Evolutionary conservation across 164 flowering plant genomes (phyloP), one percentile per base, ranked within the genome.

Genomic region (Saururus chinensis): DNA sequence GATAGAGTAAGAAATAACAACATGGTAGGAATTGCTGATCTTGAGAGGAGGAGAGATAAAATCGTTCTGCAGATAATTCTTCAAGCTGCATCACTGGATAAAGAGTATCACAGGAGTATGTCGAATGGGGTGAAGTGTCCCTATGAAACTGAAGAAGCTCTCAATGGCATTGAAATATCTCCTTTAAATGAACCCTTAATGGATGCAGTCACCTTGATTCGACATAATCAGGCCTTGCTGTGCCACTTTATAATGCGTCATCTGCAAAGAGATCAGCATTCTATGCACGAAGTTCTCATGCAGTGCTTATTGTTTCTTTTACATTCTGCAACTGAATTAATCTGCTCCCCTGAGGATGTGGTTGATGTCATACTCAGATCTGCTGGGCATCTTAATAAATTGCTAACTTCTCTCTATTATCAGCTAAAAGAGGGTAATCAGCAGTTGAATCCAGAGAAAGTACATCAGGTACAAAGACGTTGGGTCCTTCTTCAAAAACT

Each of bases 161-260:
- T 75, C 40, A 64, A 74, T 60, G 62, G 78, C 20, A 40, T 79
- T 59, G 70, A 75, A 62, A 71, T 86, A 66, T 81, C 85, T 49
- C 64, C 73, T 37, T 23, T 60, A 64, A 93, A 91, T 71, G 24
- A 64, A 48, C 56, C 71, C 17, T 77, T 72, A 71, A 76, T 80
- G 20, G 97, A 91, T 84, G 96, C 98, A 9, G 69, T 88, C 60
- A 88, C 98, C 67, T 72, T 91, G 71, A 86, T 86, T 74, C 80
- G 98, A 53, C 89, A 84, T 71, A 86, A 91, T 77, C 96, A 91
- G 69, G 77, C 81, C 53, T 69, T 88, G 57, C 60, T 91, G 61
- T 91, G 83, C 76, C 78, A 73, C 21, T 91, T 91, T 71, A 57
- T 91, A 62, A 68, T 86, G 56, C 75, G 65, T 30, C 84, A 73